Evolutionary conservation across 768 basidiomycete genomes (phyloP), one percentile per base, ranked within the genome.

Genomic region (Lentinula edodes): DNA sequence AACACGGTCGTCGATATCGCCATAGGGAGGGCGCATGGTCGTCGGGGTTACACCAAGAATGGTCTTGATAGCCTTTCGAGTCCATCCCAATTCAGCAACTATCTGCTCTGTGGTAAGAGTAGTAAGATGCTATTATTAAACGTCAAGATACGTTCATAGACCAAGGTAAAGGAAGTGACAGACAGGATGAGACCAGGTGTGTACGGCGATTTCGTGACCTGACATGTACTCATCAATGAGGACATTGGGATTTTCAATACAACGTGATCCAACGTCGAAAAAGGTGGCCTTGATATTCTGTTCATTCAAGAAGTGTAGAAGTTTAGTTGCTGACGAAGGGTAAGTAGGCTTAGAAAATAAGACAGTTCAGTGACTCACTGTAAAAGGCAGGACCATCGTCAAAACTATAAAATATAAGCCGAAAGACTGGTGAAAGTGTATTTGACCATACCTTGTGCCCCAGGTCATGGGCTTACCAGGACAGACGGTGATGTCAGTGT

Each of bases 41-140:
- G 81, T 87, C 0, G 91, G 91, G 0, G 89, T 89, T 32, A 92
- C 87, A 65, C 90, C 90, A 61, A 90, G 75, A 20, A 90, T 83
- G 1, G 70, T 70, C 74, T 89, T 86, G 77, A 98, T 95, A 56
- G 87, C 86, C 73, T 91, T 86, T 60, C 89, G 89, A 58, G 93
- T 90, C 89, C 91, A 98, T 55, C 93, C 95, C 41, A 98, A 79
- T 74, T 98, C 95, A 20, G 94, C 95, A 15, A 98, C 93, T 57
- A 96, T 82, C 77, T 96, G 81, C 69, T 82, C 86, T 66, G 83
- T 97, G 46, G 91, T 87, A 64, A 91, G 76, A 42, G 81, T 76
- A 0, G 91, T 92, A 60, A 87, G 78, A 28, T 80, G 79, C 88
- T 88, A 62, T 58, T 3, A 51, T 62, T 15, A 39, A 1, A 20